These are phyloP conservation scores for Cicer cuneatum DNA, from an alignment of 306 rosid genomes.

Conservation along the genomic window DNA sequence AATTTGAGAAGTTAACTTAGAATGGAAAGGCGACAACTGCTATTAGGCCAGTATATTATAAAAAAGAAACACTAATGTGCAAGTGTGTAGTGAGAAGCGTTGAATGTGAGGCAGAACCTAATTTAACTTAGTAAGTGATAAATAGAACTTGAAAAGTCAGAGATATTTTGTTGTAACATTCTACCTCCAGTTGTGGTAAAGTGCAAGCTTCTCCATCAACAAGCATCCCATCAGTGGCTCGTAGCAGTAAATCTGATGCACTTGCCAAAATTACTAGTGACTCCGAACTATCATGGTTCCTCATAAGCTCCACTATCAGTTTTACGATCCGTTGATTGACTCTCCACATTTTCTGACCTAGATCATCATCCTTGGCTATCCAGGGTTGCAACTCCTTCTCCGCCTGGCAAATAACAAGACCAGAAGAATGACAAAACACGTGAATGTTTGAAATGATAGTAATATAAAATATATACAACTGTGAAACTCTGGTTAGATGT, in stretches of 20 bases:
- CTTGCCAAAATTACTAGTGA: conserved; percentile 91
- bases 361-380: conserved; percentile 96
- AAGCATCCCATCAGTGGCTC: conserved; percentile 98
- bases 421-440: conserved; percentile 50
- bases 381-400: conserved; percentile 94
- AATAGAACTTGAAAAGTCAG: conserved; percentile 16
- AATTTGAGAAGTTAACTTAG: not conserved
- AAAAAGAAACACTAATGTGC: conserved; percentile 1
- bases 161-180: conserved; percentile 1
- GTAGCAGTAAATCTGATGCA: conserved; percentile 89
- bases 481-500: conserved; percentile 32
- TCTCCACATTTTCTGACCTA: conserved; percentile 96
- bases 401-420: conserved; percentile 70
- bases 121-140: not conserved
- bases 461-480: conserved; percentile 30
- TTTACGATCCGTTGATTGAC: conserved; percentile 90
- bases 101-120: not conserved
- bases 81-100: not conserved
- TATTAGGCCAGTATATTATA: not conserved
- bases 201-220: conserved; percentile 99
- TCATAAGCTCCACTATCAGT: conserved; percentile 91
- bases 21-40: not conserved
- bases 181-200: conserved; percentile 95
- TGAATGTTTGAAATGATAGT: conserved; percentile 37
- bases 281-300: conserved; percentile 82